Evolutionary conservation across 495 filamentous ascomycete species (phyloP), one percentile per base, ranked within the genome.

Genomic region (Trichoderma parareesei): DNA sequence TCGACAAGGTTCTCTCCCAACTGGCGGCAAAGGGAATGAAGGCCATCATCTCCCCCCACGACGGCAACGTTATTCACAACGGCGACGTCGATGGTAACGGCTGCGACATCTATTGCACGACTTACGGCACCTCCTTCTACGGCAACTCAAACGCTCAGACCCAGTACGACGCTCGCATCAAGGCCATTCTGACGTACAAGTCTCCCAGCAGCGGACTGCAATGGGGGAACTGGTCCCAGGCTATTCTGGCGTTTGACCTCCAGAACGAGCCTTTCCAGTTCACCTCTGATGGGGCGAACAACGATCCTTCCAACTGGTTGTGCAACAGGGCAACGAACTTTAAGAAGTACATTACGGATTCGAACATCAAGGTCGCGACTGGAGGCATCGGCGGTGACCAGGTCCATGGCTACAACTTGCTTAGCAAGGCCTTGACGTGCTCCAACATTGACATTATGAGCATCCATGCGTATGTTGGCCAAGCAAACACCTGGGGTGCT

Each of bases 11-110:
- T 7, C 61, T 77, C 46, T 55, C 61, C 10, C 69, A 74, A 44
- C 65, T 77, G 8, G 59, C 65, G 10, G 37, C 65, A 60, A 72
- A 74, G 60, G 72, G 74, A 40, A 77, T 78, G 61, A 77, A 78
- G 62, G 69, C 73, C 33, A 74, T 77, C 65, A 74, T 78, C 63
- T 77, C 76, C 20, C 76, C 76, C 13, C 76, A 77, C 62, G 73
- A 78, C 62, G 75, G 68, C 8, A 77, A 77, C 40, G 33, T 37
- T 11, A 38, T 53, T 64, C 13, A 53, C 37, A 18, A 53, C n/a
- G 11, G 43, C 9, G 57, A 16, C 27, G 27, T 20, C n/a, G 57
- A 13, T 5, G 38, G 37, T 3, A 40, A 27, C 16, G 18, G 66
- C 5, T 69, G 64, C 33, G 74, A 75, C 27, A 65, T 74, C 4